These are phyloP conservation scores for Neurospora cerealis DNA, from an alignment of 495 filamentous ascomycete genomes.

Conservation along the genomic window DNA sequence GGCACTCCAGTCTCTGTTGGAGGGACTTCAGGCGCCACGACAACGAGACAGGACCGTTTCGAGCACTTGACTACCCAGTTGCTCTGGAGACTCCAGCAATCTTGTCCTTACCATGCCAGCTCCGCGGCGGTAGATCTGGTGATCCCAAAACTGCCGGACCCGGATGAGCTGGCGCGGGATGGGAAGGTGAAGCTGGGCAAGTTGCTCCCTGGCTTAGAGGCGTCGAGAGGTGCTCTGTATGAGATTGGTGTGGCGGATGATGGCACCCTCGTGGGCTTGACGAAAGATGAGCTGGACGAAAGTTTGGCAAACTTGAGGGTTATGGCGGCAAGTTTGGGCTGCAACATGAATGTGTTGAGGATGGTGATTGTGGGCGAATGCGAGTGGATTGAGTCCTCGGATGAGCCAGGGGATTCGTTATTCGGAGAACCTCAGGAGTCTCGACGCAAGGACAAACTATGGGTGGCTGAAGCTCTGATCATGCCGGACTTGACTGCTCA, in stretches of 20 bases:
- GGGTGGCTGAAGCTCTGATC: conserved; percentile 73
- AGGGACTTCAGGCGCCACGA: conserved; percentile 33
- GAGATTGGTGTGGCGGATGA: conserved; percentile 96
- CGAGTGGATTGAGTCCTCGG: conserved; percentile 48
- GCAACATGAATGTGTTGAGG: conserved; percentile 71
- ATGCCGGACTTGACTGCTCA: conserved; percentile 27
- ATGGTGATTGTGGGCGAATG: conserved; percentile 81
- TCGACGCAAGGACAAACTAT: conserved; percentile 49
- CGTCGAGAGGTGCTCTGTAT: conserved; percentile 86
- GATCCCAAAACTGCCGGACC: conserved; percentile 60
- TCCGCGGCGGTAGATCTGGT: conserved; percentile 56
- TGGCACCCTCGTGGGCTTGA: conserved; percentile 83
- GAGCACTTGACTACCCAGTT: conserved; percentile 91
- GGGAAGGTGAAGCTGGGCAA: conserved; percentile 47
- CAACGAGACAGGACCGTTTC: conserved; percentile 69
- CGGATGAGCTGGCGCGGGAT: conserved; percentile 23
- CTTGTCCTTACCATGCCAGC: conserved; percentile 76
- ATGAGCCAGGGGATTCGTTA: conserved; percentile 2
- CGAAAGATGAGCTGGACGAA: conserved; percentile 83
- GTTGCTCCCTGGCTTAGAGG: conserved; percentile 73
- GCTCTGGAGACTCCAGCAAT: conserved; percentile 91
- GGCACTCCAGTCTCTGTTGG: conserved; percentile 12
- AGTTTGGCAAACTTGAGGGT: conserved; percentile 70
- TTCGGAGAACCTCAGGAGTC: background rate
- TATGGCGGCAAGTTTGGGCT: conserved; percentile 89